phyloP scores from a whole-genome alignment of 2,329 filamentous ascomycete species.

The Ascochyta viciae-villosae region DNA sequence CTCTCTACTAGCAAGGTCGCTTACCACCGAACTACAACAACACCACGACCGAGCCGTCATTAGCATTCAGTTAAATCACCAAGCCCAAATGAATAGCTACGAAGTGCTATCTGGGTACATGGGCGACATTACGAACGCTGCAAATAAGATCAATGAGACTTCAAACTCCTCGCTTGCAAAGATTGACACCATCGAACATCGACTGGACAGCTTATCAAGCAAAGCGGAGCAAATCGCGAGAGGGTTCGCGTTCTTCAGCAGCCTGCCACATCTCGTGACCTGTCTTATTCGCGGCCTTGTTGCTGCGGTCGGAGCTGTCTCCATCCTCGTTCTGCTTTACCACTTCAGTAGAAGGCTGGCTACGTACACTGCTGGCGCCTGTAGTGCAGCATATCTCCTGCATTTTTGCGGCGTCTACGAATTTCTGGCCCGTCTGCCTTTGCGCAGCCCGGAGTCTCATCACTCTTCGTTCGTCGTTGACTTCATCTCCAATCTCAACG shows the following conservation, averaged over 20 bases:
- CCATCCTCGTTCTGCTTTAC: constrained; percentile 24
- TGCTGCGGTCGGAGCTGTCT: constrained; percentile 12
- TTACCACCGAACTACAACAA: constrained; percentile 24
- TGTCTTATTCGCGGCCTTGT: constrained; percentile 17
- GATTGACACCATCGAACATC: constrained; percentile 26
- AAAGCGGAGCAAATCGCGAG: constrained; percentile 31
- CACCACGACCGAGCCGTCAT: constrained; percentile 23
- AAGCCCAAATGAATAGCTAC: constrained; percentile 29
- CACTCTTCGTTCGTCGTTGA: neutral
- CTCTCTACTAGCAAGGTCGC: constrained; percentile 22
- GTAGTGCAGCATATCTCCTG: constrained; percentile 26
- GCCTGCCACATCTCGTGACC: constrained; percentile 19
- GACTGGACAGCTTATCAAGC: constrained; percentile 25
- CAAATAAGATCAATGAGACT: constrained; percentile 20
- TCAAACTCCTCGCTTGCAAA: constrained; percentile 22
- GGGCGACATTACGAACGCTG: constrained; percentile 16
- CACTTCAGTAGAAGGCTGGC: constrained; percentile 27
- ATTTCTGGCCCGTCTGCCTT: constrained; percentile 13
- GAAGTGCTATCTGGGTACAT: constrained; percentile 21
- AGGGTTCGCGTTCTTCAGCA: constrained; percentile 33
- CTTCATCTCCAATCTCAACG: constrained; percentile 5
- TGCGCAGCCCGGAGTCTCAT: neutral
- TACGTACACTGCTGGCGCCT: constrained; percentile 22
- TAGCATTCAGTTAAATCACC: constrained; percentile 24
- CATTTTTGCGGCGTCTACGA: constrained; percentile 25